phyloP scores from a whole-genome alignment of 176 grass and related monocot genomes.

The Echinochloa phyllopogon region DNA sequence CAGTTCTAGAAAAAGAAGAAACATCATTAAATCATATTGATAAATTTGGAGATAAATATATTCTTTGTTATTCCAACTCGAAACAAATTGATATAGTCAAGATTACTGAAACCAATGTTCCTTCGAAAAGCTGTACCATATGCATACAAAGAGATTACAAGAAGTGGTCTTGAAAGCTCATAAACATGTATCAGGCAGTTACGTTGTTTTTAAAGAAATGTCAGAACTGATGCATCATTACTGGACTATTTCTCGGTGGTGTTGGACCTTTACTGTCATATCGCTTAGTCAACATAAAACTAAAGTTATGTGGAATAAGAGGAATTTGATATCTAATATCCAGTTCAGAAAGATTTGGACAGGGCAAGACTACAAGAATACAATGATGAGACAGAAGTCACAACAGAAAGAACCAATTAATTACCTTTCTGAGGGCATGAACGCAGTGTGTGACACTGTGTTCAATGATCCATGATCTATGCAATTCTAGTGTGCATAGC shows the following conservation, averaged over 20 bases:
- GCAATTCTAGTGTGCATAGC: not conserved
- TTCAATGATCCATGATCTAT: constrained; percentile 20
- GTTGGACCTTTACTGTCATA: not conserved
- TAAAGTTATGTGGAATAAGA: constrained; percentile 11
- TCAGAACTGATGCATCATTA: constrained; percentile 13
- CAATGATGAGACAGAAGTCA: not conserved
- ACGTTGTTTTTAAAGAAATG: not conserved
- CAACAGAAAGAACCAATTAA: constrained; percentile 15
- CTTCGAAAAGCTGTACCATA: not conserved
- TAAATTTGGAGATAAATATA: not conserved
- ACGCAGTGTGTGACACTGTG: not conserved
- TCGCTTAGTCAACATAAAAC: constrained; percentile 1
- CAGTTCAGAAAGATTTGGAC: not conserved
- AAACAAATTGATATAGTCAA: not conserved
- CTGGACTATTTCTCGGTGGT: not conserved
- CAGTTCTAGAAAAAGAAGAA: not conserved
- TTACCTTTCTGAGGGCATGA: constrained; percentile 33
- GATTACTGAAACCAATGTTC: not conserved
- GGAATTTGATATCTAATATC: constrained; percentile 12
- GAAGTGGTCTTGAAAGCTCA: not conserved
- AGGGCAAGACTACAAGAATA: not conserved
- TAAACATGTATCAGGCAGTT: constrained; percentile 23
- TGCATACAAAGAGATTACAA: constrained; percentile 3
- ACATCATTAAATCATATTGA: constrained; percentile 11
- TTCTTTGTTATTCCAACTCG: not conserved